Percentiles rank a stretch among this genome's conserved stretches.
Evolutionary conservation across 495 filamentous ascomycete species (phyloP).

Genomic region (Penicillium dipodomyicola): DNA sequence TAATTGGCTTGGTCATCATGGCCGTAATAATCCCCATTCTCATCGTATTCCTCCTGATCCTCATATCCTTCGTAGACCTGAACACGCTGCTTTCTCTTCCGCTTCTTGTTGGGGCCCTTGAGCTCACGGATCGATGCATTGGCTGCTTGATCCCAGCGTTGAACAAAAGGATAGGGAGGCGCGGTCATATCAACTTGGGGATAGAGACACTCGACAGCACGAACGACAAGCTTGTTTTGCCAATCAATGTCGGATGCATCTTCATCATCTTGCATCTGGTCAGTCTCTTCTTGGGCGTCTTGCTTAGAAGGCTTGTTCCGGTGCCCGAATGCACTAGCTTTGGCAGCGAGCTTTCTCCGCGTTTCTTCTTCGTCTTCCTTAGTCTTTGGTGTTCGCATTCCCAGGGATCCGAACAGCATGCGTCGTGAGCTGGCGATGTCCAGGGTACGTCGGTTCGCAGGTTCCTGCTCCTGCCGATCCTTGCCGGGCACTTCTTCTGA

Average conservation of each 20-base stretch:
- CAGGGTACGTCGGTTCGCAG: conserved; percentile 46
- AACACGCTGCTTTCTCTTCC: conserved; percentile 55
- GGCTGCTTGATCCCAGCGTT: conserved; percentile 82
- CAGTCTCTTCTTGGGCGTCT: conserved; percentile 10
- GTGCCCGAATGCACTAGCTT: conserved; percentile 27
- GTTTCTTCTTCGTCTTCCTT: conserved; percentile 65
- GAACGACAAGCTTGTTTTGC: conserved; percentile 67
- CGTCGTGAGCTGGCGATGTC: conserved; percentile 65
- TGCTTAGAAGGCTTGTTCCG: conserved; percentile 13
- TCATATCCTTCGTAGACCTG: conserved; percentile 42
- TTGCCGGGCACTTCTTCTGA: conserved; percentile 9
- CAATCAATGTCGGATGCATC: conserved; percentile 51
- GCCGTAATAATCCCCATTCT: conserved; percentile 12
- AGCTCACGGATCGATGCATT: conserved; percentile 43
- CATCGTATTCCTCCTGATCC: conserved; percentile 30
- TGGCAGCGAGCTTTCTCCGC: conserved; percentile 52
- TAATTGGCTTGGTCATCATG: conserved; percentile 15
- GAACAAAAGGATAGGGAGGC: conserved; percentile 86
- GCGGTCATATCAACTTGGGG: conserved; percentile 70
- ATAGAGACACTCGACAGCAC: conserved; percentile 78
- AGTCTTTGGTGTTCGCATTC: conserved; percentile 62
- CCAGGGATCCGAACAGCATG: conserved; percentile 71
- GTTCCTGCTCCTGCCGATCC: conserved; percentile 13
- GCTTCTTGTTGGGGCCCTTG: conserved; percentile 50
- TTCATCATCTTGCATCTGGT: conserved; percentile 28